Evolutionary conservation across 1,284 basidiomycete species (phyloP), one percentile per base, ranked within the genome.

Genomic region (Pholiota adiposa): DNA sequence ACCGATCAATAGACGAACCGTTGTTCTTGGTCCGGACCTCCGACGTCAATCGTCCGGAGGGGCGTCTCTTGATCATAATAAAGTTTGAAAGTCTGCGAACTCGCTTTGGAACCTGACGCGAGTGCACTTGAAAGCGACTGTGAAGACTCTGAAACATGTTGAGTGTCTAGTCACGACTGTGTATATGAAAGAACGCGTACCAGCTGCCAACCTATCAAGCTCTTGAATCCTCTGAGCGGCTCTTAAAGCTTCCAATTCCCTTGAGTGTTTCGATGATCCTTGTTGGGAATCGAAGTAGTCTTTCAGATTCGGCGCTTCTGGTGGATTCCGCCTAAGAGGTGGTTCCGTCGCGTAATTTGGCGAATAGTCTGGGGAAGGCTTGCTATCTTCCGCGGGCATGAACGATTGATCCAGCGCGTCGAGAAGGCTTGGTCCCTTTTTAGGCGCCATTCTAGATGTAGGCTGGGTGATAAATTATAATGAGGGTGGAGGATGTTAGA

Each of bases 21-120:
- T 68, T 78, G 70, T 55, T 73, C 70, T 63, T 83, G 82, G 63
- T 83, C 80, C 0, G 75, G 69, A 1, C 82, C 82, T 31, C 80
- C 81, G 29, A 78, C 54, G 62, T 84, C 82, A 31, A 83, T 76
- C 1, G 70, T 60, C 19, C 74, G 73, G 3, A 81, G 9, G 4
- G 79, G 79, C 0, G 79, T 77, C 16, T 80, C 74, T n/a, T 66
- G 23, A 67, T 84, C 80, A 60, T 82, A 83, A 57, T 79, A 76
- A 6, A 84, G 65, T 19, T 60, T 63, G 60, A 83, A 84, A 4
- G 48, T 5, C 14, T 40, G 54, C 1, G 43, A 43, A 31, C 40
- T 54, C 2, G 36, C 49, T 40, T 58, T 49, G 27, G 65, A 61
- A n/a, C 62, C 62, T 55, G 65, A 63, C 36, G 51, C 59, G 40